Conservation (phyloP, 2,329 filamentous ascomycete species). For the Talaromyces pinophilus region DNA sequence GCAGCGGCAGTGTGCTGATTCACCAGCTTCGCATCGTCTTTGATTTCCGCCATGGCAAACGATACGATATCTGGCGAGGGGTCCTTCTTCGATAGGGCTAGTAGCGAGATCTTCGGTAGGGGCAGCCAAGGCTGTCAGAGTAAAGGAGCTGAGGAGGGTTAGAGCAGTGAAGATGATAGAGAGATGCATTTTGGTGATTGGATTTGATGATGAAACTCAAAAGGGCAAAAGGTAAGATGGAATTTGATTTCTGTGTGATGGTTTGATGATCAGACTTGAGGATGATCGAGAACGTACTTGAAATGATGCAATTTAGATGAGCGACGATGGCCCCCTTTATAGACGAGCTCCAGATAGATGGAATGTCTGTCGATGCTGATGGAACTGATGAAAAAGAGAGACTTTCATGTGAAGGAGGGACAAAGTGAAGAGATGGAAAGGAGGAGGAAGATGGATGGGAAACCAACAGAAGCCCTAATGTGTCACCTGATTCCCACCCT, state of each 20-base stretch:
- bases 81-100: not conserved
- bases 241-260: not conserved
- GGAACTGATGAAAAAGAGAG: not conserved
- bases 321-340: not conserved
- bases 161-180: constrained; percentile 7
- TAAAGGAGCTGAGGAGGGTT: constrained; percentile 13
- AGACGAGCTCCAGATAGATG: not conserved
- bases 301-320: not conserved
- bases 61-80: constrained; percentile 11
- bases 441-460: not conserved
- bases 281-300: constrained; percentile 11
- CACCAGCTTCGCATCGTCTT: constrained; percentile 3
- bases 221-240: not conserved
- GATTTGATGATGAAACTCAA: not conserved
- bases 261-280: not conserved
- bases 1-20: constrained; percentile 10
- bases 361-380: not conserved
- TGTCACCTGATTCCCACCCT: not conserved
- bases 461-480: not conserved
- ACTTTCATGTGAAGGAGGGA: not conserved
- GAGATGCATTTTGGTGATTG: constrained; percentile 10
- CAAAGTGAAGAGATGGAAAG: not conserved
- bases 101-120: not conserved
- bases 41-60: constrained; percentile 10
- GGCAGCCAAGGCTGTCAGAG: not conserved